Evolutionary conservation across 257 asterid species (phyloP).

Genomic region (Solanum sitiens): DNA sequence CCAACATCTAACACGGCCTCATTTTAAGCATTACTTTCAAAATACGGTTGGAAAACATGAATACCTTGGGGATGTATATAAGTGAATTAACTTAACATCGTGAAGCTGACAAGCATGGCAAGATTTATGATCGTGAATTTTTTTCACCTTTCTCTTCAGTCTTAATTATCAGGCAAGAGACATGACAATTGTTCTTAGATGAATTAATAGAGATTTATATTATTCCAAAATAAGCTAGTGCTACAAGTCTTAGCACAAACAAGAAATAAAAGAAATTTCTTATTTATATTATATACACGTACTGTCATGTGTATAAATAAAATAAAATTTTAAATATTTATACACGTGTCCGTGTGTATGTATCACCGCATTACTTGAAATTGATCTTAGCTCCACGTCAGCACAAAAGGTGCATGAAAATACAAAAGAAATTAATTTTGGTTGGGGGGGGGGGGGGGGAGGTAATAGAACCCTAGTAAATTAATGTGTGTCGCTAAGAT

Average conservation of each 20-base stretch:
- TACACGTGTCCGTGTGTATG: neutral
- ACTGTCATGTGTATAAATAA: neutral
- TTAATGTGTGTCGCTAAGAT: neutral
- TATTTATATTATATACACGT: neutral
- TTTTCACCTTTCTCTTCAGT: slow-evolving; percentile 74
- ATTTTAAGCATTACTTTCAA: slow-evolving; percentile 15
- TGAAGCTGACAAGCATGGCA: slow-evolving; percentile 98
- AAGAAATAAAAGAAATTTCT: neutral
- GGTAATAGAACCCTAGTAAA: neutral
- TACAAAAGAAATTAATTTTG: too few species aligned
- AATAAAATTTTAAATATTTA: too few species aligned
- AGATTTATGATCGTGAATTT: slow-evolving; percentile 86
- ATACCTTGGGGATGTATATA: slow-evolving; percentile 86
- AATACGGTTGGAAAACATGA: slow-evolving; percentile 78
- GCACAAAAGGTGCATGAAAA: neutral
- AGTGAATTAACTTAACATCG: slow-evolving; percentile 87
- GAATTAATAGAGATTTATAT: neutral
- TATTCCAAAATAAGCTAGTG: neutral
- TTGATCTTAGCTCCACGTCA: neutral
- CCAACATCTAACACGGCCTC: neutral
- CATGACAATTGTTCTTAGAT: neutral
- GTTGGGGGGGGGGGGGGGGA: too few species aligned
- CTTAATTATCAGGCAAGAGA: slow-evolving; percentile 71
- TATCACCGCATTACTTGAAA: neutral
- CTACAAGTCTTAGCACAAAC: neutral